Base-by-base conservation (phyloP, 2,329 filamentous ascomycete genomes). In the Cladophialophora carrionii region DNA sequence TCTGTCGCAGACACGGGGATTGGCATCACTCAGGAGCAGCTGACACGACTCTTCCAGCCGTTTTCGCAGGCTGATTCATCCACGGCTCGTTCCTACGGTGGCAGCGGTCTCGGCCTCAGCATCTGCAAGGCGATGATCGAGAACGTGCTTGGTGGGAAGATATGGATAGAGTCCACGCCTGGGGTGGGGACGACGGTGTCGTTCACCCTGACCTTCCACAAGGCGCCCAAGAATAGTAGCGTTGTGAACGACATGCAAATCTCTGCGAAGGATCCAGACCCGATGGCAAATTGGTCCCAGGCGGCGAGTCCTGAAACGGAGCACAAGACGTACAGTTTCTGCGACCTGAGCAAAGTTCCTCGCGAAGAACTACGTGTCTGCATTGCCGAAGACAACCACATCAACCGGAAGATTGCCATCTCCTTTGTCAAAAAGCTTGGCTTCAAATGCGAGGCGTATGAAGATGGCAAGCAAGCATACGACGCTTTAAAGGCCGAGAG, bases 131-230 rank as follows among this genome's bases (percentile, higher is more conserved):
- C 80, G 72, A 82, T 87, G 74, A 84, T 90, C 4, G 83, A 89
- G 22, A 82, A 84, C 53, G 83, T 85, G 32, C 76, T 90, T 1
- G 82, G 83, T 24, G 88, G 88, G 0, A 81, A 78, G 7, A 85
- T 90, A 52, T 81, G 84, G n/a, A 81, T 90, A 49, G 80, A 80
- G 51, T 86, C 81, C 55, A 79, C 83, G 54, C 76, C 79, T 6
- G 80, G 81, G 1, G 78, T 81, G 52, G 87, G 87, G 1, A 88
- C 86, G 0, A 81, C 82, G 12, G 82, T 86, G 1, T 80, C 78
- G 9, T 97, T 98, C 78, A 90, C 89, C 0, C 83, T 98, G 34
- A 88, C 87, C 0, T 97, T 97, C 75, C 88, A 90, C 70, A 97
- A 96, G 76, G 91, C 91, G 22, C 86, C 86, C 83, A 20, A 83